Base-by-base conservation (phyloP, 2,329 filamentous ascomycete genomes). In the Furcasterigmium sp. region DNA sequence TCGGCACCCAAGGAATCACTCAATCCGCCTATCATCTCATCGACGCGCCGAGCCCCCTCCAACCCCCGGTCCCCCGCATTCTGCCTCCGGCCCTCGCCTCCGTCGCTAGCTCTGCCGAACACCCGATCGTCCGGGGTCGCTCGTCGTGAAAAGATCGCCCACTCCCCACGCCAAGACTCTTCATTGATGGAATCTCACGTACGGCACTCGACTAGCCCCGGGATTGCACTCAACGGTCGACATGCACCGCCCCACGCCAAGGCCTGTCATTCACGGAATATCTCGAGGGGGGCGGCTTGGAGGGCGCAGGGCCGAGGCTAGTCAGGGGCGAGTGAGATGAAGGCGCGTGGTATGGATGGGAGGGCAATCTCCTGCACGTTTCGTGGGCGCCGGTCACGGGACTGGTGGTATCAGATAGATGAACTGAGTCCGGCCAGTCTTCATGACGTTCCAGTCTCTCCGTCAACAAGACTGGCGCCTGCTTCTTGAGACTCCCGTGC, bases 1-100 rank as follows among this genome's bases (percentile, higher is more conserved):
- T 32, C 38, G 38, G 38, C 38, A 40, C n/a, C 25, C 10, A 29
- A 30, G 38, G 38, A 40, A 26, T n/a, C 8, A 21, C 10, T 17
- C 37, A 26, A 18, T 39, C 37, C 37, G 37, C 37, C 37, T 39
- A 39, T 39, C 37, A 39, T 26, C 23, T 26, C 23, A 26, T 26
- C 23, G 11, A 11, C 11, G 7, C 7, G 7, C 7, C 23, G 23
- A 26, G 23, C 11, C 23, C 7, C 7, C 23, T 11, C 23, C 23
- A 26, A 11, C 23, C 23, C 23, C 23, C 7, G 23, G 7, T 11
- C 23, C 23, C 17, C 36, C 21, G 36, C n/a, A 15, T 17, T 21
- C 36, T 9, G 7, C 21, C 8, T 21, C 8, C 10, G 36, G 19
- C 10, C 36, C 21, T 26, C 13, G 36, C 23, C 18, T 3, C 10